Evolutionary conservation across 2,329 filamentous ascomycete genomes (phyloP), one percentile per base, ranked within the genome.

Genomic region (Pochonia chlamydosporia): DNA sequence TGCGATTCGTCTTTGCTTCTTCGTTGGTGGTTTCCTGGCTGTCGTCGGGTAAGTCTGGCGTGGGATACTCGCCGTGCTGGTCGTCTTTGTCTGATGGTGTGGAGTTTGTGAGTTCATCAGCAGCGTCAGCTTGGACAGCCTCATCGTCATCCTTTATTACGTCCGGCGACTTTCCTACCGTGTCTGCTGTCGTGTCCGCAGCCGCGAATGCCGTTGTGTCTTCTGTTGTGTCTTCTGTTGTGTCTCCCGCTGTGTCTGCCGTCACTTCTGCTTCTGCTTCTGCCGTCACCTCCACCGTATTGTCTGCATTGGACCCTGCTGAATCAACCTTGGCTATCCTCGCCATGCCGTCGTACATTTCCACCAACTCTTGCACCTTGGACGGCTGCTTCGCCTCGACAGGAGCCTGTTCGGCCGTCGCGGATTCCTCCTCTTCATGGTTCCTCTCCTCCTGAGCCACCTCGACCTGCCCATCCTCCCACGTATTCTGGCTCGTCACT

Each of bases 301-400:
- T 33, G 11, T 33, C 23, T 18, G 42, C 16, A 14, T 20, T 10
- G 3, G 21, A 11, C 14, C 11, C 21, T 8, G 41, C 10, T 9
- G 28, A 21, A 20, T 39, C 42, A 23, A 16, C 7, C n/a, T 8
- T 39, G 9, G 6, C 30, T 5, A 23, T 48, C 44, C 53, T 65
- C 1, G 62, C 54, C 11, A 78, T 64, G 3, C 68, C 71, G 49
- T 81, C 74, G 42, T 69, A 77, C 63, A 73, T 69, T 20, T 68
- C 68, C 26, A 78, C 75, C 21, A 79, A 60, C 41, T 72, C 70
- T 46, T 74, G 72, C 3, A 79, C 74, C 51, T 74, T 78, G 7
- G 71, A 73, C 0, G 56, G 53, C 44, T 70, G 59, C 30, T 47
- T 49, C n/a, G 47, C 28, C 18, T 52, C 42, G 4, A 49, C 40